A percentile compares a stretch with the other conserved stretches of the same genome.
phyloP scores from a whole-genome alignment of 2,329 filamentous ascomycete genomes.

The Phymatotrichopsis omnivora region DNA sequence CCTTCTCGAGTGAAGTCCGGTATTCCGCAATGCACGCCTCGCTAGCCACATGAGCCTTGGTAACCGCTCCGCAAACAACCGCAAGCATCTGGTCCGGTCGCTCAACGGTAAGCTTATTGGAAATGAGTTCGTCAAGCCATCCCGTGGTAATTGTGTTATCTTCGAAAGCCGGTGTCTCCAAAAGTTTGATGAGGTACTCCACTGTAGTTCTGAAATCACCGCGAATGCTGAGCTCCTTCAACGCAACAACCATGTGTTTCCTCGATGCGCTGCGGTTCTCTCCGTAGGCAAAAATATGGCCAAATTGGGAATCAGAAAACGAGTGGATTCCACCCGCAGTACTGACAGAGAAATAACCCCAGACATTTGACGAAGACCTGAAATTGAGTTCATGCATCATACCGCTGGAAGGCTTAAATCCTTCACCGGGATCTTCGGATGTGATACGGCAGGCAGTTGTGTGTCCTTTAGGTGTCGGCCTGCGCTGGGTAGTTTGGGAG shows the following conservation, averaged over 20 bases:
- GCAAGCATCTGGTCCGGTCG: slow-evolving; percentile 86
- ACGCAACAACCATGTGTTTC: slow-evolving; percentile 97
- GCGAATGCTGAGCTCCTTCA: slow-evolving; percentile 98
- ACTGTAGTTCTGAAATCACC: slow-evolving; percentile 98
- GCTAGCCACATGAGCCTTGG: slow-evolving; percentile 89
- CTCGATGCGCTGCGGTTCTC: slow-evolving; percentile 92
- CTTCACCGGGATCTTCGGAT: slow-evolving; percentile 95
- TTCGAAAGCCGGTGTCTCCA: slow-evolving; percentile 96
- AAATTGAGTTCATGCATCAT: slow-evolving; percentile 99
- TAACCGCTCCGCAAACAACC: slow-evolving; percentile 89
- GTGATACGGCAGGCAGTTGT: slow-evolving; percentile 98
- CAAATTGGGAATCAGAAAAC: slow-evolving; percentile 97
- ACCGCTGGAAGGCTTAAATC: slow-evolving; percentile 98
- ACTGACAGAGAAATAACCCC: slow-evolving; percentile 99
- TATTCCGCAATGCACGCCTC: slow-evolving; percentile 83
- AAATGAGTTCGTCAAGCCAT: slow-evolving; percentile 97
- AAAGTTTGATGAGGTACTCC: slow-evolving; percentile 96
- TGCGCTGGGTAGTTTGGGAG: slow-evolving; percentile 73
- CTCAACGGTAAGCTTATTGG: slow-evolving; percentile 93
- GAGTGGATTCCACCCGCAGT: slow-evolving; percentile 95
- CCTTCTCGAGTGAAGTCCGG: slow-evolving; percentile 80
- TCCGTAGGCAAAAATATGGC: slow-evolving; percentile 97
- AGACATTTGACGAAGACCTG: slow-evolving; percentile 95
- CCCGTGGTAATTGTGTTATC: slow-evolving; percentile 98
- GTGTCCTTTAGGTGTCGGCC: slow-evolving; percentile 89